phyloP scores from a whole-genome alignment of 495 filamentous ascomycete species.

The Baudoinia panamericana region DNA sequence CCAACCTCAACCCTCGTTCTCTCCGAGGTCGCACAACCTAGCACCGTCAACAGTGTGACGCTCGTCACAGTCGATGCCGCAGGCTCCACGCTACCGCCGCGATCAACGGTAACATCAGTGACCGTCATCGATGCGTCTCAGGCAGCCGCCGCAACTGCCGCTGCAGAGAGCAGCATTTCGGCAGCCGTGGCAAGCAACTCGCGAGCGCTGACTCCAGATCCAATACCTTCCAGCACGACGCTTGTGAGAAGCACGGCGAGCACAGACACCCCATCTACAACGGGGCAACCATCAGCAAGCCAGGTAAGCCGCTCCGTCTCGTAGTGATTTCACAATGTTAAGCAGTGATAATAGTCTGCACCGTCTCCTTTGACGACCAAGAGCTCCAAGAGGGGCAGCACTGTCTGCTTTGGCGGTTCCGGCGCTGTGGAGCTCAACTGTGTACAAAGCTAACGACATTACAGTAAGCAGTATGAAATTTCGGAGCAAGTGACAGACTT shows the following conservation, averaged over 20 bases:
- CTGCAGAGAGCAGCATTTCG: neutral
- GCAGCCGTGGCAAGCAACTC: neutral
- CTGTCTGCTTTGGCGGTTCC: slow-evolving; percentile 4
- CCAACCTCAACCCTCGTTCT: slow-evolving; percentile 1
- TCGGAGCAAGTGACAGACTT: no score
- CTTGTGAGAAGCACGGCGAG: neutral
- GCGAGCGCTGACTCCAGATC: neutral
- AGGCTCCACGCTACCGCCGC: slow-evolving; percentile 6
- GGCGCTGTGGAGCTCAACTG: slow-evolving; percentile 9
- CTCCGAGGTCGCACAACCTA: neutral
- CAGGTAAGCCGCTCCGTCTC: no score
- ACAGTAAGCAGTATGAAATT: no score
- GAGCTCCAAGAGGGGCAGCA: neutral
- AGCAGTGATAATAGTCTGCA: no score
- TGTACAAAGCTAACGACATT: slow-evolving; percentile 3
- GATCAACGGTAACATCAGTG: slow-evolving; percentile 3
- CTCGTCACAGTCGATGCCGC: slow-evolving; percentile 7
- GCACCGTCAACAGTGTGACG: slow-evolving; percentile 9
- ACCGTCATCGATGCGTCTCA: slow-evolving; percentile 6
- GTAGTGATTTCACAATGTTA: no score
- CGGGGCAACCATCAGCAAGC: no score
- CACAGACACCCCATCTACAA: neutral
- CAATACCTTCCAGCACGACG: slow-evolving; percentile 4
- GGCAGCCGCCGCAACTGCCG: slow-evolving; percentile 1
- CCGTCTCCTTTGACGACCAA: no score